Evolutionary conservation across 1,139 yeast species (phyloP), one percentile per base, ranked within the genome.

Genomic region (Geotrichum reessii): DNA sequence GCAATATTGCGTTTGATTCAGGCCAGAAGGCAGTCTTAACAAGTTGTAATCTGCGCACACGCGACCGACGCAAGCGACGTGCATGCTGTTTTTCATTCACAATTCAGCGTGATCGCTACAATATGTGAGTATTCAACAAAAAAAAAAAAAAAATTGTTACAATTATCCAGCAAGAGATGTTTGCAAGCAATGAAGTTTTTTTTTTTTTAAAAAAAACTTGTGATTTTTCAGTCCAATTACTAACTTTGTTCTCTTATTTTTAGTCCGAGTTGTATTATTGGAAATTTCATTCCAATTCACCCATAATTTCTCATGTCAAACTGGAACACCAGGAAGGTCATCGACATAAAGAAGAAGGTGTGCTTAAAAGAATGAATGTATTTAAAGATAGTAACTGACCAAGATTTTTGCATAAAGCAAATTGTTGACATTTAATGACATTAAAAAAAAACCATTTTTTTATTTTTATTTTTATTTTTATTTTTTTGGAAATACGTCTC

Each of bases 61-160:
- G 83, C 66, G 96, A 90, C 67, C 96, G 97, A 0, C 80, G 88
- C 55, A 85, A 84, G 65, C 79, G 92, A 60, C 83, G 88, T 64
- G 86, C 90, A 62, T 93, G 98, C 71, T 92, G 98, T 71, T 92
- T 93, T 72, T 87, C 96, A 68, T 92, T 93, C 71, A 93, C 99
- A 0, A 90, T 93, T 33, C 78, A 97, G 67, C 80, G 99, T 64
- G 99, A 93, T 70, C 75, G 96, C 60, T 92, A 93, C 72, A 92
- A 93, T 68, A 92, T 93, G 58, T 56, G 55, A 56, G 58, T 55
- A 33, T 24, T 28, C 17, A 19, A 12, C 12, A 6, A n/a, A 37
- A 17, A 37, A 37, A 2, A 37, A 37, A 17, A 33, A 33, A 12
- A 12, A 12, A 17, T 1, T 17, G 14, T 37, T 19, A 37, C 7